Evolutionary conservation across 306 rosid species (phyloP).

Genomic region (Fragaria iinumae): DNA sequence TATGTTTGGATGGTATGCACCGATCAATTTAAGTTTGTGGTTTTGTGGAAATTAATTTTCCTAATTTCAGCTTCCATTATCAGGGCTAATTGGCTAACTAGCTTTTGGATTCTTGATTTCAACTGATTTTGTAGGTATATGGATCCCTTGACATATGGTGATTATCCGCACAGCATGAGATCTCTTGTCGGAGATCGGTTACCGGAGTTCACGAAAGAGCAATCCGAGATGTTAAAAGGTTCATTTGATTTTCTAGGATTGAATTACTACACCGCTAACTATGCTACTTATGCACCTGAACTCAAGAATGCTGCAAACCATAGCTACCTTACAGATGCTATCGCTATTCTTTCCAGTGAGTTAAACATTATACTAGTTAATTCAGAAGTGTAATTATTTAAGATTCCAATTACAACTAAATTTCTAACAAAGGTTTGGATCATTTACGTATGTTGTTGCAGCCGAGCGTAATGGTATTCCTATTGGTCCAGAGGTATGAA

Average conservation of each 20-base stretch:
- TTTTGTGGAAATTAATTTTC: too few species aligned
- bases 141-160: conserved; percentile 54
- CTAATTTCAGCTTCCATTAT: not conserved
- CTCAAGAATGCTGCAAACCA: conserved; percentile 11
- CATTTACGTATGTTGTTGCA: conserved; percentile 10
- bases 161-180: conserved; percentile 59
- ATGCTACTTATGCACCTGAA: conserved; percentile 33
- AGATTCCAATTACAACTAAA: not conserved
- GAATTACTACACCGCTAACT: conserved; percentile 50
- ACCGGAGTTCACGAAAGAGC: conserved; percentile 53
- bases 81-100: too few species aligned
- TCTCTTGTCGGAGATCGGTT: conserved; percentile 48
- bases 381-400: not conserved
- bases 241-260: conserved; percentile 67
- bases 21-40: too few species aligned
- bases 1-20: conserved; percentile 53
- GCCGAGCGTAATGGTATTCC: conserved; percentile 42
- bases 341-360: conserved; percentile 37
- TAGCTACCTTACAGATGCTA: conserved; percentile 39
- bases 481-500: conserved; percentile 42
- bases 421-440: not conserved
- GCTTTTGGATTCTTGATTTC: not conserved
- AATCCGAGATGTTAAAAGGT: conserved; percentile 45
- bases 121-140: conserved; percentile 43
- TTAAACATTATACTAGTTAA: not conserved